Conservation (phyloP, 2,329 filamentous ascomycete genomes). For the Aureobasidium lini region DNA sequence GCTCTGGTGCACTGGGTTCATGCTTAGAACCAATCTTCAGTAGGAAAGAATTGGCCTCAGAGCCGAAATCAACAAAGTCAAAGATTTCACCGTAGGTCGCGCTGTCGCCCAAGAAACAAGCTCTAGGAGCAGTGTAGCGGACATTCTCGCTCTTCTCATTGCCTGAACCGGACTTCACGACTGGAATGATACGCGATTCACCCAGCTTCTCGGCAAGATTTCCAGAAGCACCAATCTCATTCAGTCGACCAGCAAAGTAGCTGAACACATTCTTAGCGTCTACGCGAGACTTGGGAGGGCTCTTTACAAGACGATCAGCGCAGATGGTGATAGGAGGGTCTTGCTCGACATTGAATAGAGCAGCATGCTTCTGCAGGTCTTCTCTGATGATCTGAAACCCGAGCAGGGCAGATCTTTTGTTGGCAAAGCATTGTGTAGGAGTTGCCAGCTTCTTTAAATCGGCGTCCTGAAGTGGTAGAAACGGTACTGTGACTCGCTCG, state of each 20-base stretch:
- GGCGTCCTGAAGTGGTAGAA: conserved; percentile 58
- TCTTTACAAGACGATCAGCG: conserved; percentile 62
- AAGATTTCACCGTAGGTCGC: conserved; percentile 82
- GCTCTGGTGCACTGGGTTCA: conserved; percentile 79
- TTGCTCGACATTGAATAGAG: conserved; percentile 75
- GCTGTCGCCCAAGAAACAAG: conserved; percentile 71
- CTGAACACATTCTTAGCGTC: conserved; percentile 68
- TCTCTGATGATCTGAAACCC: conserved; percentile 70
- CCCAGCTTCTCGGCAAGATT: conserved; percentile 54
- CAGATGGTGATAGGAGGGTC: conserved; percentile 76
- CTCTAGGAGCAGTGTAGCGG: conserved; percentile 58
- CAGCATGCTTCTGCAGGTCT: conserved; percentile 72
- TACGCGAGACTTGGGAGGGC: conserved; percentile 59
- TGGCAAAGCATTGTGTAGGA: conserved; percentile 74
- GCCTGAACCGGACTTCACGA: conserved; percentile 31
- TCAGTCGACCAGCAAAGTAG: conserved; percentile 73
- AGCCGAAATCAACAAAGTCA: conserved; percentile 91
- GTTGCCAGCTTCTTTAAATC: conserved; percentile 49
- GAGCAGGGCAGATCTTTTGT: conserved; percentile 66
- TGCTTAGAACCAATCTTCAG: conserved; percentile 82
- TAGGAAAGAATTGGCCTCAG: conserved; percentile 79
- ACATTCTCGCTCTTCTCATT: conserved; percentile 38
- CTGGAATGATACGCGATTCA: conserved; percentile 64
- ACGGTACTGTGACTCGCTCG: conserved; percentile 35
- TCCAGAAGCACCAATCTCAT: conserved; percentile 56